These are phyloP conservation scores for Ascochyta rabiei DNA, from an alignment of 2,329 filamentous ascomycete genomes.

Conservation along the genomic window DNA sequence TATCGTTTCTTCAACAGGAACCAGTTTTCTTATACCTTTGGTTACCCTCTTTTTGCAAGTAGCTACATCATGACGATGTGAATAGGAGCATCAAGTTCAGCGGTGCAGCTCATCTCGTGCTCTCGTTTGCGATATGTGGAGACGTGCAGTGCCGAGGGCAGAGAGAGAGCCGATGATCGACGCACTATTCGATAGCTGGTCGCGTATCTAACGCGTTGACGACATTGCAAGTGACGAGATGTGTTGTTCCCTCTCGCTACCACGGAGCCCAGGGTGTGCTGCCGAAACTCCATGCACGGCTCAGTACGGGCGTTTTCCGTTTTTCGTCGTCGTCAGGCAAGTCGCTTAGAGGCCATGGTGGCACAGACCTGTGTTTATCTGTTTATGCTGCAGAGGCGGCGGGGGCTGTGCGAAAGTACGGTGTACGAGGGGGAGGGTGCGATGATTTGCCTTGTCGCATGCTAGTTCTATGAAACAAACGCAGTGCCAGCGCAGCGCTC, in stretches of 20 bases:
- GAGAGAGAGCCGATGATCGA: not conserved
- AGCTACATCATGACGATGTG: not conserved
- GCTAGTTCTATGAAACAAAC: conserved; percentile 28
- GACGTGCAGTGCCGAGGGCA: conserved; percentile 1
- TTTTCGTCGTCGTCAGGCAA: not conserved
- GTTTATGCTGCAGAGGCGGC: not conserved
- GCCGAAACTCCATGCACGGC: not conserved
- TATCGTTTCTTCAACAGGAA: conserved; percentile 33
- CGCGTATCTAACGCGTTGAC: not conserved
- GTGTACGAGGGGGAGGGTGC: conserved; percentile 9
- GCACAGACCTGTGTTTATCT: conserved; percentile 3
- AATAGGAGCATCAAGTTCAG: not conserved
- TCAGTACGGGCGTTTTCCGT: not conserved
- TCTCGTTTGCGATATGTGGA: conserved; percentile 1
- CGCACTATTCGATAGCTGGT: not conserved
- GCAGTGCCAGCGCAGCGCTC: conserved; percentile 21
- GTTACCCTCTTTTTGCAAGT: not conserved
- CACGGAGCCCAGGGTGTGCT: not conserved
- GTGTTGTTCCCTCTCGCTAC: not conserved
- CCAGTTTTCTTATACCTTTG: not conserved
- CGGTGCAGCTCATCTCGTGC: not conserved
- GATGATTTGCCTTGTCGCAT: conserved; percentile 31
- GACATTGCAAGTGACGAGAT: not conserved
- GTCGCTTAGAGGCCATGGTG: not conserved
- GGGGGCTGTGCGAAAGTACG: conserved; percentile 14